Percentiles rank a stretch among this genome's conserved stretches.
Conservation (phyloP, 208 protist genomes). For the Crithidia mellificae region DNA sequence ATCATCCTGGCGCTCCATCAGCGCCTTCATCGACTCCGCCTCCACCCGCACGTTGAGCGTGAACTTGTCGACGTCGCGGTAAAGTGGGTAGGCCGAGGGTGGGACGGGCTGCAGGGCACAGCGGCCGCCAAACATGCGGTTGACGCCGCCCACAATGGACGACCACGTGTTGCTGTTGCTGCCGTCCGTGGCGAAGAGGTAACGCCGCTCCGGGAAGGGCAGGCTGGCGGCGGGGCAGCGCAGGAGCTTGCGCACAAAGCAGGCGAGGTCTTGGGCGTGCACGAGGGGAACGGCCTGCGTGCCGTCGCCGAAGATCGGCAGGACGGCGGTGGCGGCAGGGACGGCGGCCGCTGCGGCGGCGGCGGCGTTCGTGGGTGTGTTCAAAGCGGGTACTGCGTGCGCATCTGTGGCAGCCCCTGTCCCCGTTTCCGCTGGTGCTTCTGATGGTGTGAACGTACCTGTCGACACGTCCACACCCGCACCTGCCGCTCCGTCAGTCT, state of each 20-base stretch:
- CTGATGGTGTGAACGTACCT: too few relatives aligned
- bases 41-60: slow-evolving; percentile 87
- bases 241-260: slow-evolving; percentile 72
- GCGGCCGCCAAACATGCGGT: slow-evolving; percentile 71
- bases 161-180: slow-evolving; percentile 58
- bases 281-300: slow-evolving; percentile 90
- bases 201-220: slow-evolving; percentile 73
- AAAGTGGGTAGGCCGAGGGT: slow-evolving; percentile 64
- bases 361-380: background rate
- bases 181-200: slow-evolving; percentile 91
- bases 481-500: background rate
- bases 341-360: background rate
- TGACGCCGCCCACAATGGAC: slow-evolving; percentile 74
- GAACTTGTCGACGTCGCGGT: slow-evolving; percentile 86
- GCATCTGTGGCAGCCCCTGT: too few relatives aligned
- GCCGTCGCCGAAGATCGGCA: slow-evolving; percentile 91
- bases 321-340: slow-evolving; percentile 3
- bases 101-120: slow-evolving; percentile 46
- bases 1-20: slow-evolving; percentile 74
- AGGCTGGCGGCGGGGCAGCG: slow-evolving; percentile 46
- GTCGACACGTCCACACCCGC: too few relatives aligned
- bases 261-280: slow-evolving; percentile 91
- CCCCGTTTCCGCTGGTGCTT: too few relatives aligned
- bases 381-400: too few relatives aligned
- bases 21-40: slow-evolving; percentile 57